Evolutionary conservation across 2,329 filamentous ascomycete genomes (phyloP).

Genomic region (Bretziella fagacearum): DNA sequence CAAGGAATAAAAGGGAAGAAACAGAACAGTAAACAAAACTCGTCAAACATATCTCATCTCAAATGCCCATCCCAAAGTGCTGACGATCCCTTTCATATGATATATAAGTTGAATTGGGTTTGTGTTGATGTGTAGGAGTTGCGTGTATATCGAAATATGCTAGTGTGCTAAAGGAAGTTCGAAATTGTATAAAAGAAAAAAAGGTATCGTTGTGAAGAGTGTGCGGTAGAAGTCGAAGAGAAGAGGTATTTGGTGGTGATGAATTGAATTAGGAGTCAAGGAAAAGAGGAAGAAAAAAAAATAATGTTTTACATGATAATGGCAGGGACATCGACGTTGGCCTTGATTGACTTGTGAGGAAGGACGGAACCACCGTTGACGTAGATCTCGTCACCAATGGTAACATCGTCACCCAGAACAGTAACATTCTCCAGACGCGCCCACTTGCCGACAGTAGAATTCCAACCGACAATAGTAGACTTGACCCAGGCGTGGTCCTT

Average conservation of each 20-base stretch:
- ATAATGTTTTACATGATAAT: constrained; percentile 43
- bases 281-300: constrained; percentile 4
- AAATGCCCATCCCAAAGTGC: constrained; percentile 14
- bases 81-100: constrained; percentile 10
- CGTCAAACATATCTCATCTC: constrained; percentile 13
- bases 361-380: constrained; percentile 93
- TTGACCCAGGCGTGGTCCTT: constrained; percentile 99
- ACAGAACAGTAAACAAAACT: constrained; percentile 14
- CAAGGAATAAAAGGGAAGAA: constrained; percentile 12
- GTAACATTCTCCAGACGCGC: constrained; percentile 93
- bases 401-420: constrained; percentile 95
- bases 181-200: constrained; percentile 6
- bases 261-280: constrained; percentile 1
- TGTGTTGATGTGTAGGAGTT: not conserved
- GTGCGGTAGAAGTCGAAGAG: constrained; percentile 10
- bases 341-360: constrained; percentile 97
- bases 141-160: not conserved
- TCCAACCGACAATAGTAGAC: constrained; percentile 97
- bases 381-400: constrained; percentile 94
- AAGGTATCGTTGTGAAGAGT: constrained; percentile 10
- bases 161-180: not conserved
- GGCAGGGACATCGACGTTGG: constrained; percentile 71
- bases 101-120: not conserved
- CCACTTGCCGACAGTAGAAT: constrained; percentile 90
- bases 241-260: not conserved